Evolutionary conservation across 331 rosid species (phyloP).

Genomic region (Acacia concinna): DNA sequence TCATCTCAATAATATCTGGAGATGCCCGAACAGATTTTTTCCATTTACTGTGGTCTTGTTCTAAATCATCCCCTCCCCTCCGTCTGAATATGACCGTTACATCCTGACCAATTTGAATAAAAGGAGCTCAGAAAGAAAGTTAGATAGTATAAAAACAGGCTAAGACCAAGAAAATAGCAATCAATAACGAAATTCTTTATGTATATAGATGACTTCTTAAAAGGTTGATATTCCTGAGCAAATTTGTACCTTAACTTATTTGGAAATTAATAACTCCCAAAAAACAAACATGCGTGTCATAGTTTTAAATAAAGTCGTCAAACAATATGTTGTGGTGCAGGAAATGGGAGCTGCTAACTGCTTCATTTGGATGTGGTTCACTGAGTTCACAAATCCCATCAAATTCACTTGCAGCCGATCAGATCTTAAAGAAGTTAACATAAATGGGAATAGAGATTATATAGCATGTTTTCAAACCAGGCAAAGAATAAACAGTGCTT

Average conservation of each 20-base stretch:
- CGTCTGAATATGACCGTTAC: constrained; percentile 88
- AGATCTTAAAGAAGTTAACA: neutral
- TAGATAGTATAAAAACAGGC: neutral
- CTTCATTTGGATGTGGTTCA: neutral
- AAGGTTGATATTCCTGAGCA: no score
- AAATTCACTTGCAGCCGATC: neutral
- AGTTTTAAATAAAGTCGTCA: neutral
- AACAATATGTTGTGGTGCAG: neutral
- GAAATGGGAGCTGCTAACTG: neutral
- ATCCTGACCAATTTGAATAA: constrained; percentile 59
- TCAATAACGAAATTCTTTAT: constrained; percentile 17
- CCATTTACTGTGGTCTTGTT: constrained; percentile 79
- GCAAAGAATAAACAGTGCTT: neutral
- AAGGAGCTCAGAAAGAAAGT: constrained; percentile 26
- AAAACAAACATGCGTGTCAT: neutral
- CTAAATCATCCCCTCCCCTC: constrained; percentile 94
- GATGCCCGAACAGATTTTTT: constrained; percentile 62
- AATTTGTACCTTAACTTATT: no score
- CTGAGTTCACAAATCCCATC: neutral
- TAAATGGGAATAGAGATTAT: neutral
- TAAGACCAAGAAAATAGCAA: constrained; percentile 4
- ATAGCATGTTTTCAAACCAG: neutral
- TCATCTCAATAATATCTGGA: constrained; percentile 87
- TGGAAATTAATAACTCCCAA: neutral
- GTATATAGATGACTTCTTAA: neutral